phyloP scores from a whole-genome alignment of 345 rosid species.

The Bretschneidera sinensis region DNA sequence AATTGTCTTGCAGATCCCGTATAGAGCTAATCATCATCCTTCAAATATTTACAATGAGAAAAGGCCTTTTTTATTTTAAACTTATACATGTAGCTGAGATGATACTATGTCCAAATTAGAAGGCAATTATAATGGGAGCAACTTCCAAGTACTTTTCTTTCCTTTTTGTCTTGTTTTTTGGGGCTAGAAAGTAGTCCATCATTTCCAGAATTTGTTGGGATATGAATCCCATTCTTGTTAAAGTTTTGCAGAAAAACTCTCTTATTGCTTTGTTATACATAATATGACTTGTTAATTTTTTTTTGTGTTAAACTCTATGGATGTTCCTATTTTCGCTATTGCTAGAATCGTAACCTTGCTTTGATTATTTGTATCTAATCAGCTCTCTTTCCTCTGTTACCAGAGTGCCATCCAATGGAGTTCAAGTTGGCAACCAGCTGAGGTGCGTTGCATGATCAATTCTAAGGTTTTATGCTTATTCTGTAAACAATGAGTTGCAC shows the following conservation, averaged over 20 bases:
- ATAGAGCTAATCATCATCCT: no score
- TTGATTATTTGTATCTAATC: conserved; percentile 17
- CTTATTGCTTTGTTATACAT: neutral
- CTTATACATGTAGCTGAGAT: no score
- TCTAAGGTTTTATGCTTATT: conserved; percentile 7
- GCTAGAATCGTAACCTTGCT: conserved; percentile 10
- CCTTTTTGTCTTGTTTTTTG: no score
- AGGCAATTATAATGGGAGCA: no score
- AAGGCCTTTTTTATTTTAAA: no score
- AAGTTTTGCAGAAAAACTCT: neutral
- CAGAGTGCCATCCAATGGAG: conserved; percentile 54
- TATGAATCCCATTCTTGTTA: neutral
- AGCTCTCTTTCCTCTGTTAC: conserved; percentile 7
- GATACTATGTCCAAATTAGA: no score
- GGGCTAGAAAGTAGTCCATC: no score
- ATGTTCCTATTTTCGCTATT: neutral
- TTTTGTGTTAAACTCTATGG: neutral
- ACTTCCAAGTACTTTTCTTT: no score
- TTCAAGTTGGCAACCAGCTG: conserved; percentile 66
- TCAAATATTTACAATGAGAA: no score
- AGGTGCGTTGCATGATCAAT: conserved; percentile 44
- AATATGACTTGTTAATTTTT: neutral
- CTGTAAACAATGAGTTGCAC: neutral
- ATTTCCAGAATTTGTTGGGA: no score
- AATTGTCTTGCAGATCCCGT: no score